Evolutionary conservation across 768 basidiomycete genomes (phyloP).

Genomic region (Lactarius indigo): DNA sequence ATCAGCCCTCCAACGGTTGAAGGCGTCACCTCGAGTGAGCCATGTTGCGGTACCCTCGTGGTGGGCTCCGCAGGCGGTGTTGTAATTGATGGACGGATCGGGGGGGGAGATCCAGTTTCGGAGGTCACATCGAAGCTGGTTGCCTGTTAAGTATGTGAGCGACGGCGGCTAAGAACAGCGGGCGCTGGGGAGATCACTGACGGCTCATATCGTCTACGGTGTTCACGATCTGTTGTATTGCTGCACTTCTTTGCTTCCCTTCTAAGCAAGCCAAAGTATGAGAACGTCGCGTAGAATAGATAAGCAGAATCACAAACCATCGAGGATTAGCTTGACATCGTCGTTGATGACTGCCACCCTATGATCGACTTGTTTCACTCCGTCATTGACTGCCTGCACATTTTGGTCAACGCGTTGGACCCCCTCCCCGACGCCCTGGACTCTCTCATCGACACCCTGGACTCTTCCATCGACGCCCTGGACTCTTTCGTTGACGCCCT

Average conservation of each 20-base stretch:
- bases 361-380: too few species aligned
- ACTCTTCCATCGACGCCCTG: neutral
- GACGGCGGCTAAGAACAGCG: neutral
- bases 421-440: neutral
- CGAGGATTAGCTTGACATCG: neutral
- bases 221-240: neutral
- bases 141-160: neutral
- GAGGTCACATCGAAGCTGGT: neutral
- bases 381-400: neutral
- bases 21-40: neutral
- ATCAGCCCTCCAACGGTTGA: neutral
- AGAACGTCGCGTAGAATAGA: neutral
- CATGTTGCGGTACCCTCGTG: neutral
- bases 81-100: conserved; percentile 1
- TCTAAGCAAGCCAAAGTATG: neutral
- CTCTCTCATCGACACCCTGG: neutral
- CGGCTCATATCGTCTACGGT: neutral
- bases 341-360: neutral
- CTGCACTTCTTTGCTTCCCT: neutral
- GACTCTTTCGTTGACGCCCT: too few species aligned
- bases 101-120: conserved; percentile 2
- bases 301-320: neutral
- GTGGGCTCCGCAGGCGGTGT: neutral
- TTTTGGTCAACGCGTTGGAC: neutral
- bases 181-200: neutral